Evolutionary conservation across 179 eudicot species (phyloP).

Genomic region (Nepenthes alata): DNA sequence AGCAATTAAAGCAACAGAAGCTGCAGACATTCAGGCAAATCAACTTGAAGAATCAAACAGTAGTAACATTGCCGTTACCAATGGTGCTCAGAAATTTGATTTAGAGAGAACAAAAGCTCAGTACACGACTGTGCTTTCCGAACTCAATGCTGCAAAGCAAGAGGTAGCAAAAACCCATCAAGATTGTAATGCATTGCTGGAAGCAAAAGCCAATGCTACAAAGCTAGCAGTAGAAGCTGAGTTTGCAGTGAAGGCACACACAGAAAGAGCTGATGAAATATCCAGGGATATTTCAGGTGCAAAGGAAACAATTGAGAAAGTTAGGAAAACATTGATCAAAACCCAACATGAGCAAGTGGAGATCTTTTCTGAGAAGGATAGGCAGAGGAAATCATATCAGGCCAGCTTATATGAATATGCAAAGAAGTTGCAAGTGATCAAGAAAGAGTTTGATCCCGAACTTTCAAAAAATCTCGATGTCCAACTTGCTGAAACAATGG

Average conservation of each 20-base stretch:
- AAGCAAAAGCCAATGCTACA: constrained; percentile 38
- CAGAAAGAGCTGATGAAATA: constrained; percentile 43
- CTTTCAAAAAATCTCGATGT: constrained; percentile 39
- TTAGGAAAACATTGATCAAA: constrained; percentile 38
- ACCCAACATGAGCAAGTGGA: constrained; percentile 44
- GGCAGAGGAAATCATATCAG: constrained; percentile 38
- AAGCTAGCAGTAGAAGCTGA: constrained; percentile 57
- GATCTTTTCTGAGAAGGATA: constrained; percentile 40
- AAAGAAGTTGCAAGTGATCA: constrained; percentile 48
- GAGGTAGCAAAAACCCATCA: constrained; percentile 49
- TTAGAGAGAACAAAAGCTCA: constrained; percentile 34
- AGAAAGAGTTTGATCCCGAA: constrained; percentile 53
- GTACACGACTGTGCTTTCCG: constrained; percentile 23
- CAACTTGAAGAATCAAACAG: constrained; percentile 14
- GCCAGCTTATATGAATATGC: constrained; percentile 51
- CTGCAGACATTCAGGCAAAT: too few species aligned
- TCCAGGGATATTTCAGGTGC: constrained; percentile 38
- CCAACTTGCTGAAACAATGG: constrained; percentile 38
- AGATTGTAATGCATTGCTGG: constrained; percentile 38
- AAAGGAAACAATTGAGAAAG: constrained; percentile 51
- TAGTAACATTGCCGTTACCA: constrained; percentile 14
- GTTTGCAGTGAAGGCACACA: constrained; percentile 34
- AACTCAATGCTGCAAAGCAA: too few species aligned
- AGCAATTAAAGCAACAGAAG: too few species aligned
- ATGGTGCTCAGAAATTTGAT: constrained; percentile 29